Evolutionary conservation across 306 rosid genomes (phyloP).

Genomic region (Vachellia collinsii): DNA sequence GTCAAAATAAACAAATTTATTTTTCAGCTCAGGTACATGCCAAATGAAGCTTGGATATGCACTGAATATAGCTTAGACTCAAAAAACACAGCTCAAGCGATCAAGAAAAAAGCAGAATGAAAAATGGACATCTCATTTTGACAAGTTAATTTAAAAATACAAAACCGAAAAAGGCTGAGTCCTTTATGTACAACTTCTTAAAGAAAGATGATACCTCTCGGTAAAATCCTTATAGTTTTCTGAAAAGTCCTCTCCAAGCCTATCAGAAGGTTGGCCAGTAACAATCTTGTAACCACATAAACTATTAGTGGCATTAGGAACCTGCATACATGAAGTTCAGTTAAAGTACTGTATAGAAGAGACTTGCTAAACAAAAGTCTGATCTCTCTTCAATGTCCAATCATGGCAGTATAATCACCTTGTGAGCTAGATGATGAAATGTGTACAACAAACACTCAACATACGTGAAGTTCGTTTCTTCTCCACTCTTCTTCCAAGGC

Average conservation of each 20-base stretch:
- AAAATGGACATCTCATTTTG: background rate
- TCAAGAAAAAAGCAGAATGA: background rate
- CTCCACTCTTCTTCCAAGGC: conserved; percentile 93
- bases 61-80: background rate
- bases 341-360: conserved; percentile 1
- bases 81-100: background rate
- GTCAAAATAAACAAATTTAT: background rate
- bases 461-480: conserved; percentile 89
- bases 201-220: conserved; percentile 64
- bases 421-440: conserved; percentile 95
- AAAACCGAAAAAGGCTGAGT: background rate
- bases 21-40: background rate
- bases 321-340: conserved; percentile 61
- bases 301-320: conserved; percentile 98
- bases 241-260: conserved; percentile 98
- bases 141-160: background rate
- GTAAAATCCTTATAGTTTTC: conserved; percentile 79
- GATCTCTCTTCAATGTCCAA: conserved; percentile 6
- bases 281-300: conserved; percentile 97
- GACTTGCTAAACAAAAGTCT: conserved; percentile 16
- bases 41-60: background rate
- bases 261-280: conserved; percentile 99
- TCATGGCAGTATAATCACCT: conserved; percentile 54
- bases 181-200: background rate
- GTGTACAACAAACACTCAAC: conserved; percentile 94